Base-by-base conservation (phyloP, 1,139 yeast genomes). In the Yamadazyma conglobata region DNA sequence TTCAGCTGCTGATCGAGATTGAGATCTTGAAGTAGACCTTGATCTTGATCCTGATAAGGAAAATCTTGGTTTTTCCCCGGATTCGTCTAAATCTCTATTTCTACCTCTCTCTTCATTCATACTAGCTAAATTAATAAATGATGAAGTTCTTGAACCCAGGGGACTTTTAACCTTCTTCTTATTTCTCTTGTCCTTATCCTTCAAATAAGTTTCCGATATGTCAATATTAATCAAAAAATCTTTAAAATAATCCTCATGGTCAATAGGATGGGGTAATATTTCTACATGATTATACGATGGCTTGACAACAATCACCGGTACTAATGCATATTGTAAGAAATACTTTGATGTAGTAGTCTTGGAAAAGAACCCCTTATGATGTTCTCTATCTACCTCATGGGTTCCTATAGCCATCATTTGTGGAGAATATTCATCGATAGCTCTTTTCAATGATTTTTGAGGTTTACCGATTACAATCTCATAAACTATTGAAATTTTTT, bases 241-340 rank as follows among this genome's bases (percentile, higher is more conserved):
- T 25, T 48, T 49, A 39, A 64, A 64, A 36, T 62, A 63, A n/a
- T 44, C 35, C 17, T 48, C 54, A 3, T 53, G 45, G 20, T 54
- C 58, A 10, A 64, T 47, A 10, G 64, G 61, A 5, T 39, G 31
- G 3, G 34, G 26, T 17, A 59, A 43, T 18, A 22, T 35, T 19
- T 60, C 68, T n/a, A 50, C 42, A 35, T 61, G 57, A 31, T 64
- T 64, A 43, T 73, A 70, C 13, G 58, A 57, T 1, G 85, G 84
- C 38, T 79, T 76, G 7, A 81, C 83, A 8, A 79, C 74, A 27
- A 79, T 70, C 4, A 79, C 86, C 0, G 88, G 88, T 1, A 81
- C 77, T 13, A 76, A 68, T 0, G 85, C 80, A 47, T 73, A 78
- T 48, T 79, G 81, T 24, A 81, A 56, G 43, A 81, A 80, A 50